Conservation (phyloP, 768 basidiomycete genomes). For the Russula brevipes region DNA sequence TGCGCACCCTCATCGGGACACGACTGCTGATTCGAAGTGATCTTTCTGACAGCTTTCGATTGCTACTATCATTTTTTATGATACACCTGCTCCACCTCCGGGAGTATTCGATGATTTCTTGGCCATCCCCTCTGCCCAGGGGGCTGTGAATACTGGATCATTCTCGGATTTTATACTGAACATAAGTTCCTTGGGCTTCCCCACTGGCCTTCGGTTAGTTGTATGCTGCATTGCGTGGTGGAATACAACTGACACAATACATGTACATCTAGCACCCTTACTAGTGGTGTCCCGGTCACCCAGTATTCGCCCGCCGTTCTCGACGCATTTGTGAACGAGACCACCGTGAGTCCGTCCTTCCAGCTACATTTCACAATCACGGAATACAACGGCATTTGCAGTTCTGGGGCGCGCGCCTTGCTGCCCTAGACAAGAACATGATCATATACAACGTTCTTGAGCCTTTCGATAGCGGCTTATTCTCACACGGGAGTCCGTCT, state of each 20-base stretch:
- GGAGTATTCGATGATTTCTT: conserved; percentile 26
- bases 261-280: not conserved
- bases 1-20: no score
- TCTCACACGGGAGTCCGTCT: not conserved
- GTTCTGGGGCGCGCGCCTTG: not conserved
- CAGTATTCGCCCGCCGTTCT: not conserved
- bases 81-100: conserved; percentile 16
- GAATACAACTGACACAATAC: not conserved
- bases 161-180: not conserved
- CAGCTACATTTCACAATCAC: not conserved
- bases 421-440: not conserved
- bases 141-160: not conserved
- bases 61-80: conserved; percentile 16
- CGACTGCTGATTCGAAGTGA: not conserved
- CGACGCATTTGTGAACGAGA: not conserved
- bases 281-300: not conserved
- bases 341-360: not conserved
- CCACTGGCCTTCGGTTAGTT: not conserved
- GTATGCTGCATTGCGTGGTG: not conserved
- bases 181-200: not conserved
- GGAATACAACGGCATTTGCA: not conserved
- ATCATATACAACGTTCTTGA: not conserved
- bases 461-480: not conserved
- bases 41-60: not conserved
- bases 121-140: not conserved